Conservation (phyloP, 805 yeast genomes). For the Huiozyma naganishii region DNA sequence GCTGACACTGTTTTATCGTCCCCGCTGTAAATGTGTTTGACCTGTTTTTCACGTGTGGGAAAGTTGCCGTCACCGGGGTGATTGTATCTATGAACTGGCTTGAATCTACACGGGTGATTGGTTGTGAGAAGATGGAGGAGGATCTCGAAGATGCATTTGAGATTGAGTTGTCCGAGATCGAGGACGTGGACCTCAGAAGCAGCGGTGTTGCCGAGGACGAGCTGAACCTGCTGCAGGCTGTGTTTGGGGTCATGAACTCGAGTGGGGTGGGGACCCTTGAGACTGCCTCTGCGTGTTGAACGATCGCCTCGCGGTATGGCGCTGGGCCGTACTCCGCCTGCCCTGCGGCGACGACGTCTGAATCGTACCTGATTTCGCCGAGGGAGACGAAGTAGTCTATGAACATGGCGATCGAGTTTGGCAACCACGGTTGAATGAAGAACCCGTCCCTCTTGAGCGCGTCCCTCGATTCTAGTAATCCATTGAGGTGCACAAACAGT, state of each 20-base stretch:
- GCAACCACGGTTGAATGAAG: slow-evolving; percentile 6
- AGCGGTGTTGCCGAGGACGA: not conserved
- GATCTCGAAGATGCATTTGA: slow-evolving; percentile 5
- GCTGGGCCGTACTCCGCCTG: not conserved
- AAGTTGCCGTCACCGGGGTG: slow-evolving; percentile 5
- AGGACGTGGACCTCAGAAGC: slow-evolving; percentile 2
- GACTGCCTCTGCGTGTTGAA: not conserved
- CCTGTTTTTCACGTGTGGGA: not conserved
- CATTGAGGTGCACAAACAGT: slow-evolving; percentile 11
- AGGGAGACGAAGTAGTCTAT: slow-evolving; percentile 11
- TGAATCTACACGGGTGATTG: slow-evolving; percentile 2
- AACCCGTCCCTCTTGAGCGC: not conserved
- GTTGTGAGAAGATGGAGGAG: slow-evolving; percentile 6
- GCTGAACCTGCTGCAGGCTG: not conserved
- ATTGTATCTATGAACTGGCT: slow-evolving; percentile 5
- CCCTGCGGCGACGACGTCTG: not conserved
- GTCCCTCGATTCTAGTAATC: slow-evolving; percentile 6
- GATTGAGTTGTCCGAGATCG: not conserved
- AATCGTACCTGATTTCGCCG: slow-evolving; percentile 3
- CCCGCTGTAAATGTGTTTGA: no score
- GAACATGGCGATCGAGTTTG: slow-evolving; percentile 8
- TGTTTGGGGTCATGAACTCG: not conserved
- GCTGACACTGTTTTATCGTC: no score
- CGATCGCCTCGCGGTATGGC: not conserved
- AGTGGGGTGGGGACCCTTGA: not conserved